Conservation (phyloP, 2,329 filamentous ascomycete genomes). For the Emydomyces testavorans region DNA sequence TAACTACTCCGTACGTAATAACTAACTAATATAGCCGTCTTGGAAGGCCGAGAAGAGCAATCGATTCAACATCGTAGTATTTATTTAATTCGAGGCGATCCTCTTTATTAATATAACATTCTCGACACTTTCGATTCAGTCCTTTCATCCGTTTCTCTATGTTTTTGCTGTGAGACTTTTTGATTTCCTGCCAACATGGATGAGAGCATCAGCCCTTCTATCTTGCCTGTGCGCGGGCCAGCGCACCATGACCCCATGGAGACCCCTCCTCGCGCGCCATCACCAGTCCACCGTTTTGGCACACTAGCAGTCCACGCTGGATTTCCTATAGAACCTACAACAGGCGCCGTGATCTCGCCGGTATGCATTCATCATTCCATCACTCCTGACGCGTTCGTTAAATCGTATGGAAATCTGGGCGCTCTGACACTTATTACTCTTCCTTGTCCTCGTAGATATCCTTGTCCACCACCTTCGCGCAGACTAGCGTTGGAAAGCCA, state of each 20-base stretch:
- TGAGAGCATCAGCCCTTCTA: slow-evolving; percentile 5
- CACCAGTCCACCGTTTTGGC: slow-evolving; percentile 70
- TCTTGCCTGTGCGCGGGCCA: slow-evolving; percentile 12
- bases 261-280: slow-evolving; percentile 61
- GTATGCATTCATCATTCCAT: slow-evolving; percentile 31
- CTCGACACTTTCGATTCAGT: no score
- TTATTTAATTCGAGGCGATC: no score
- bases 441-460: slow-evolving; percentile 52
- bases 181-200: slow-evolving; percentile 1
- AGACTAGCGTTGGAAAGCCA: slow-evolving; percentile 74
- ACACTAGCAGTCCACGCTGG: slow-evolving; percentile 93
- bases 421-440: slow-evolving; percentile 12
- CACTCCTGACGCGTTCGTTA: no score
- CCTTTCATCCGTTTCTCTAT: not conserved
- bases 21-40: no score
- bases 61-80: no score
- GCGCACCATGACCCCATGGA: slow-evolving; percentile 46
- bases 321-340: slow-evolving; percentile 76
- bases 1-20: no score
- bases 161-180: not conserved
- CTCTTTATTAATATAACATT: no score
- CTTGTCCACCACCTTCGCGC: slow-evolving; percentile 91
- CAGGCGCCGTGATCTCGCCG: slow-evolving; percentile 88
- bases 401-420: not conserved
- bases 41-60: no score